Conservation (phyloP, 1,284 basidiomycete species). For the Leucoagaricus sp. region DNA sequence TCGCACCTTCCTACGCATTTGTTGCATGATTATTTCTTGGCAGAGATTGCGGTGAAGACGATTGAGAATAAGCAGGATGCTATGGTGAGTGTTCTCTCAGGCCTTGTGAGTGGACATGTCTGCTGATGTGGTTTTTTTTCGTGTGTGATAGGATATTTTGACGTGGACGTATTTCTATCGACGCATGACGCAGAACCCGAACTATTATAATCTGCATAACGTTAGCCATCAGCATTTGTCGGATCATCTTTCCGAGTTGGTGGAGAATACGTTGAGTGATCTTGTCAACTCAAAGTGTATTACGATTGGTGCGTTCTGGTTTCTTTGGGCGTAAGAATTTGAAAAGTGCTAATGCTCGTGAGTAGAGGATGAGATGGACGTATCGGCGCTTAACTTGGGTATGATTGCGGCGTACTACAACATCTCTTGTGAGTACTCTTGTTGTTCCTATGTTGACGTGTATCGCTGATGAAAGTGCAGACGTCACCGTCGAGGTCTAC, state of each 20-base stretch:
- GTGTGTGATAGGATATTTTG: conserved; percentile 80
- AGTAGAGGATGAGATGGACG: conserved; percentile 91
- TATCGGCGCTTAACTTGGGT: conserved; percentile 84
- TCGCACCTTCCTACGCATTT: conserved; percentile 87
- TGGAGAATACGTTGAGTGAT: conserved; percentile 91
- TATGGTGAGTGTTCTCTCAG: conserved; percentile 61
- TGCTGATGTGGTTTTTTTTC: conserved; percentile 4
- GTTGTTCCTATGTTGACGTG: neutral
- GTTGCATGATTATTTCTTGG: conserved; percentile 96
- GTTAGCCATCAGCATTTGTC: conserved; percentile 92
- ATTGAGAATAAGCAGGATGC: conserved; percentile 99
- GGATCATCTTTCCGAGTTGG: conserved; percentile 93
- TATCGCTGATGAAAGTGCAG: conserved; percentile 22
- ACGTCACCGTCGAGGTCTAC: conserved; percentile 82
- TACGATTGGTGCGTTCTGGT: conserved; percentile 77
- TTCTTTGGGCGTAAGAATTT: neutral
- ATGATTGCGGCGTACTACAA: conserved; percentile 97
- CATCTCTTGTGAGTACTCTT: conserved; percentile 67
- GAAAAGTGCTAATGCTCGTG: neutral
- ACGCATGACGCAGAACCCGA: conserved; percentile 93
- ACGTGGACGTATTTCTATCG: conserved; percentile 98
- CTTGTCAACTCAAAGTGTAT: conserved; percentile 96
- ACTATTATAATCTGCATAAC: conserved; percentile 94
- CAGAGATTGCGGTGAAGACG: conserved; percentile 97
- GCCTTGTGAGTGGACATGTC: conserved; percentile 13